Conservation (phyloP, 2,329 filamentous ascomycete genomes). For the Neofusicoccum ribis region DNA sequence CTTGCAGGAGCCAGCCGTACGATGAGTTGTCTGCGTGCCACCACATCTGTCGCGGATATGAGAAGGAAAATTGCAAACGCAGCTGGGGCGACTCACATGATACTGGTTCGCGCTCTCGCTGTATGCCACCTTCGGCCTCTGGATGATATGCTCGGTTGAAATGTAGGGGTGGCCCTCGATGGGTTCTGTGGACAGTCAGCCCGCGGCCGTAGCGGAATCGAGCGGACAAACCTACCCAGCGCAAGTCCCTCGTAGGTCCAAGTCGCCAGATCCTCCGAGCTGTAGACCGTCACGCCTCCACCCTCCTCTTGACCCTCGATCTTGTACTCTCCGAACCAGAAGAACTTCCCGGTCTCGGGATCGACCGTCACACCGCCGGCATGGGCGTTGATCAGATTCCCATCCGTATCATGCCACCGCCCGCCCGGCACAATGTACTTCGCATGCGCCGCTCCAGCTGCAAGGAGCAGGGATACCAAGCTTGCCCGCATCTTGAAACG, state of each 20-base stretch:
- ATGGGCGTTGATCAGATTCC: slow-evolving; percentile 62
- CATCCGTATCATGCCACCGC: slow-evolving; percentile 61
- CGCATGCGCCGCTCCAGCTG: slow-evolving; percentile 25
- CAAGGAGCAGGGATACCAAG: background rate
- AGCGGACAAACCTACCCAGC: slow-evolving; percentile 42
- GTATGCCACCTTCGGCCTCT: slow-evolving; percentile 63
- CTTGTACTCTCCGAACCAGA: slow-evolving; percentile 65
- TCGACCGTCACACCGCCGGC: slow-evolving; percentile 59
- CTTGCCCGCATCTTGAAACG: background rate
- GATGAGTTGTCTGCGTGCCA: slow-evolving; percentile 63
- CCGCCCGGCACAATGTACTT: slow-evolving; percentile 64
- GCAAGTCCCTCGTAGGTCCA: slow-evolving; percentile 61
- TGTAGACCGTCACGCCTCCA: slow-evolving; percentile 62
- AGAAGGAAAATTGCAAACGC: background rate
- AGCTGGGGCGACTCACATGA: slow-evolving; percentile 33
- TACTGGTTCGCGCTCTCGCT: slow-evolving; percentile 57
- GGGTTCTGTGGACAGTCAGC: slow-evolving; percentile 40
- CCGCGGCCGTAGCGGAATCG: background rate
- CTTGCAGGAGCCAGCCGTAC: slow-evolving; percentile 59
- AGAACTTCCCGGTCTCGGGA: slow-evolving; percentile 56
- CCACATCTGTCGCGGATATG: slow-evolving; percentile 50
- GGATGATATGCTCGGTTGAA: slow-evolving; percentile 58
- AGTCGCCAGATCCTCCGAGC: slow-evolving; percentile 60
- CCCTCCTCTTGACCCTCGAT: slow-evolving; percentile 59
- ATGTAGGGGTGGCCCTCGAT: slow-evolving; percentile 58